These are phyloP conservation scores for Fraxinus sp. DNA, from an alignment of 305 asterid species.

Conservation along the genomic window DNA sequence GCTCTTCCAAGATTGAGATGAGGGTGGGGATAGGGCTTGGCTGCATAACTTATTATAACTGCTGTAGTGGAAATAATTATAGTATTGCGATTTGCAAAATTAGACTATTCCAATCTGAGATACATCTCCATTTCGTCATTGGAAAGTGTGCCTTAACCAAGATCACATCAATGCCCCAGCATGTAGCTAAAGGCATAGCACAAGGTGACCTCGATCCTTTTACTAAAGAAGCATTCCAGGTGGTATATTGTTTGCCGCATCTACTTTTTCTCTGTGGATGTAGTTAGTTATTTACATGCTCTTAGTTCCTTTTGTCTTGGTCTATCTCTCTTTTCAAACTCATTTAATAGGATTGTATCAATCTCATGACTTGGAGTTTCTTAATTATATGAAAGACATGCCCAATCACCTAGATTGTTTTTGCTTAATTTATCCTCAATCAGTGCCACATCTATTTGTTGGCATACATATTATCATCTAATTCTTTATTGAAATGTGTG, in stretches of 20 bases:
- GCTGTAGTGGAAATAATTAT: too few relatives aligned
- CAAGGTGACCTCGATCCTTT: slow-evolving; percentile 84
- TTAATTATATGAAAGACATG: background rate
- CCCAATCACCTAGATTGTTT: background rate
- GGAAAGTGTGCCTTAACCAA: slow-evolving; percentile 57
- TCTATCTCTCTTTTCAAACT: background rate
- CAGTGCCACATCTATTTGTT: background rate
- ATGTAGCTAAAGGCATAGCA: slow-evolving; percentile 80
- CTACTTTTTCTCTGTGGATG: background rate
- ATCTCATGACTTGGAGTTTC: background rate
- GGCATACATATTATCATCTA: background rate
- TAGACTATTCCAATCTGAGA: too few relatives aligned
- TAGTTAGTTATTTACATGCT: background rate
- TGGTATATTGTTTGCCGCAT: slow-evolving; percentile 25
- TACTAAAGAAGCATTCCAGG: slow-evolving; percentile 75
- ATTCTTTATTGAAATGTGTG: background rate
- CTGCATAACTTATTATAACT: too few relatives aligned
- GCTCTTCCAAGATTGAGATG: background rate
- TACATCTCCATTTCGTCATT: slow-evolving; percentile 7
- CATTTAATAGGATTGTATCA: background rate
- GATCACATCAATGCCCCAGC: slow-evolving; percentile 60
- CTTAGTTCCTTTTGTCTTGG: background rate
- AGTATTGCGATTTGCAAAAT: too few relatives aligned
- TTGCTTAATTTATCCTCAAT: background rate
- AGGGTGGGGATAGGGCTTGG: background rate